These are phyloP conservation scores for Nakazawaea holstii DNA, from an alignment of 805 yeast genomes.

Conservation along the genomic window DNA sequence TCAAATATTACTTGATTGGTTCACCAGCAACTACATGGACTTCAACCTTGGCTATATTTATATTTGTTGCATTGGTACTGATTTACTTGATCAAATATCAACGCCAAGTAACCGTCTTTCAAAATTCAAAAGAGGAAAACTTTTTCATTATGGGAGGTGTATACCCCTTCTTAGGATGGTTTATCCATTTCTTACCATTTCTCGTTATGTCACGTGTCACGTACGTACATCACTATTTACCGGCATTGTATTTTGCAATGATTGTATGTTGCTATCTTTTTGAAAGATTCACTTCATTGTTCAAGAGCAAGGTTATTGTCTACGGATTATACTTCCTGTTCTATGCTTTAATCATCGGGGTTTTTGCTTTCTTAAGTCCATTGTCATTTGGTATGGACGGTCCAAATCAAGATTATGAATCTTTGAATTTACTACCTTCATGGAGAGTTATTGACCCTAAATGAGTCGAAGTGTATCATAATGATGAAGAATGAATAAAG, in stretches of 20 bases:
- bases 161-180: conserved; percentile 79
- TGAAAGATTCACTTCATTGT: conserved; percentile 29
- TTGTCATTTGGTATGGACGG: conserved; percentile 80
- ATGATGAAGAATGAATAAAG: not conserved
- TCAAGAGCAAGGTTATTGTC: conserved; percentile 20
- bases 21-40: conserved; percentile 79
- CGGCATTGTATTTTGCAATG: conserved; percentile 80
- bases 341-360: conserved; percentile 48
- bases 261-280: conserved; percentile 61
- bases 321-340: conserved; percentile 34
- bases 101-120: conserved; percentile 67
- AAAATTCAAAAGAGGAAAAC: conserved; percentile 21
- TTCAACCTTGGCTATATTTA: conserved; percentile 54
- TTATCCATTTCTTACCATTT: conserved; percentile 71
- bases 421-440: conserved; percentile 47
- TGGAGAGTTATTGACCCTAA: conserved; percentile 40
- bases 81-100: conserved; percentile 69
- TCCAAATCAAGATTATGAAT: conserved; percentile 36
- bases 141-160: conserved; percentile 59
- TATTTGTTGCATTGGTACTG: conserved; percentile 41
- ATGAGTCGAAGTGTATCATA: not conserved
- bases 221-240: conserved; percentile 80
- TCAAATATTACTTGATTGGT: conserved; percentile 66
- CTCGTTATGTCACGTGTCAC: conserved; percentile 82
- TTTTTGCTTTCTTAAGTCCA: conserved; percentile 58